Conservation (phyloP, 768 basidiomycete genomes). For the Pluteus cervinus region DNA sequence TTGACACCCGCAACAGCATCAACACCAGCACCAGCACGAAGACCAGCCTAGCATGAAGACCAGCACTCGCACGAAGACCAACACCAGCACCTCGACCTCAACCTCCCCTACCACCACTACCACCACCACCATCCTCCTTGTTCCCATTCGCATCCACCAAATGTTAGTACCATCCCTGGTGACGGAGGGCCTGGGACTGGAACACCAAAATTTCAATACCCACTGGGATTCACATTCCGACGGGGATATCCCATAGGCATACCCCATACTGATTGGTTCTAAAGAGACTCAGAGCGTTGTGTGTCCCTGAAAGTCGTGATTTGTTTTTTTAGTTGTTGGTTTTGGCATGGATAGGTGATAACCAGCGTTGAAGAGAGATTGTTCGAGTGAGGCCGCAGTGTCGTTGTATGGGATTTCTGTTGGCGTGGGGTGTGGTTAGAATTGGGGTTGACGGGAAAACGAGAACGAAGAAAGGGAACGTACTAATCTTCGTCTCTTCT, state of each 20-base stretch:
- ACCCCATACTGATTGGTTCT: conserved; percentile 30
- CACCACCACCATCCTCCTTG: conserved; percentile 33
- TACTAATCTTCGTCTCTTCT: conserved; percentile 79
- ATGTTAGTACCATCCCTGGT: conserved; percentile 79
- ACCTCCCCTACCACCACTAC: conserved; percentile 26
- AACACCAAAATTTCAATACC: too few species aligned
- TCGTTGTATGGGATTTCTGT: conserved; percentile 72
- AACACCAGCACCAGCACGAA: conserved; percentile 6
- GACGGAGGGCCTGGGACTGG: conserved; percentile 51
- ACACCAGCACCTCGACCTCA: too few species aligned
- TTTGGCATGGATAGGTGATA: conserved; percentile 57
- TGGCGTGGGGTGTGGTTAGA: conserved; percentile 1
- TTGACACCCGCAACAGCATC: not conserved
- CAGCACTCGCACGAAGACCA: too few species aligned
- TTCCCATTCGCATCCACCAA: conserved; percentile 59
- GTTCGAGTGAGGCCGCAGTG: conserved; percentile 61
- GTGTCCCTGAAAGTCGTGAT: conserved; percentile 41
- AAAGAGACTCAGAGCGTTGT: conserved; percentile 57
- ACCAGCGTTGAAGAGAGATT: conserved; percentile 52
- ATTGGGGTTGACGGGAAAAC: too few species aligned
- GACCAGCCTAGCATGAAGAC: conserved; percentile 5
- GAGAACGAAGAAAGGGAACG: too few species aligned
- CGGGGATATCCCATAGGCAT: too few species aligned
- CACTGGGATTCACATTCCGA: too few species aligned
- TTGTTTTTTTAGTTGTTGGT: conserved; percentile 48